Percentiles rank a stretch among this genome's conserved stretches.
These are phyloP conservation scores for Biancaea sappan DNA, from an alignment of 306 rosid genomes.

Conservation along the genomic window DNA sequence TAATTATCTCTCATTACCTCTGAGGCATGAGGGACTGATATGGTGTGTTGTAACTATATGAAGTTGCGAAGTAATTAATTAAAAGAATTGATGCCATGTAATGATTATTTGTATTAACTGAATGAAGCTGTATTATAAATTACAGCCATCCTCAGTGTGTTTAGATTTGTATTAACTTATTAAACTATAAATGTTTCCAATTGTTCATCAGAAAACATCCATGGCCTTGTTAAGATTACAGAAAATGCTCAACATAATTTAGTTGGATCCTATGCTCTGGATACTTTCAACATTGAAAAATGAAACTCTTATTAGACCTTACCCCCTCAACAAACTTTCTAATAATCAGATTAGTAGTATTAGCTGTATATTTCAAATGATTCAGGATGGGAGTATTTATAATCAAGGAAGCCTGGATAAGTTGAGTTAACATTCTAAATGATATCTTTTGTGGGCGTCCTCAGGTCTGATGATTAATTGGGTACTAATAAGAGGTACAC, in stretches of 20 bases:
- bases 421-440: background rate
- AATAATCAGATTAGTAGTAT: background rate
- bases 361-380: background rate
- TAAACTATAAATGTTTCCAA: background rate
- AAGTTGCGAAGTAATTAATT: background rate
- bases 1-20: background rate
- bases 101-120: background rate
- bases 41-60: background rate
- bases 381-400: background rate
- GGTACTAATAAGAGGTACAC: background rate
- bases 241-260: background rate
- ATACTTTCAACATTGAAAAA: background rate
- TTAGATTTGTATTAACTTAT: background rate
- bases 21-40: background rate
- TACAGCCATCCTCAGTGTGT: background rate
- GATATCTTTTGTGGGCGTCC: background rate
- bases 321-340: background rate
- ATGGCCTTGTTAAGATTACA: background rate
- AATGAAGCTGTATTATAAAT: background rate
- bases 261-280: background rate
- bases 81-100: slow-evolving; percentile 1
- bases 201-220: background rate
- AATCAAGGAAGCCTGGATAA: background rate
- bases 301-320: background rate
- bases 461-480: slow-evolving; percentile 18